Evolutionary conservation across 306 rosid species (phyloP).

Genomic region (Ammopiptanthus mongolicus): DNA sequence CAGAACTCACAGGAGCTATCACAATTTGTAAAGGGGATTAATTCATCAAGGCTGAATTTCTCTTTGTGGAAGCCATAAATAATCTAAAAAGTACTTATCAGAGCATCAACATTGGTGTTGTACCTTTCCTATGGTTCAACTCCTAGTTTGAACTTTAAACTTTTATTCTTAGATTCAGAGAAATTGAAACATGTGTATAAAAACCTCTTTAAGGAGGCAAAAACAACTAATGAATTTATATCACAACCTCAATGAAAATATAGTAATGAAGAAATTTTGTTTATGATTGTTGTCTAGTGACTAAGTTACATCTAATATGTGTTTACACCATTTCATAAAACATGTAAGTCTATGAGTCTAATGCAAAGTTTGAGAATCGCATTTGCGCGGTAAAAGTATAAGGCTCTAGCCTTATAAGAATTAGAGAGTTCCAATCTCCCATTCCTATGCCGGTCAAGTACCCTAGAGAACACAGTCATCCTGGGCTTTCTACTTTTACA

Average conservation of each 20-base stretch:
- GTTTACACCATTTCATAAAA: neutral
- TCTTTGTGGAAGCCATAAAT: neutral
- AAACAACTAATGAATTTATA: neutral
- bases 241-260: neutral
- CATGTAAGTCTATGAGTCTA: neutral
- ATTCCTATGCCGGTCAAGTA: neutral
- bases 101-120: neutral
- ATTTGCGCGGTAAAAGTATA: neutral
- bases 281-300: neutral
- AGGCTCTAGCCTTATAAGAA: neutral
- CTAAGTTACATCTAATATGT: neutral
- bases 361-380: neutral
- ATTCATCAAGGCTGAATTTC: neutral
- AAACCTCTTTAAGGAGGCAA: neutral
- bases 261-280: neutral
- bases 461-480: neutral
- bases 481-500: conserved; percentile 25
- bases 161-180: neutral
- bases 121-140: neutral
- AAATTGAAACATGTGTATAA: neutral
- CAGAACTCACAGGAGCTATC: neutral
- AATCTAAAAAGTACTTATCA: neutral
- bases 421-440: neutral
- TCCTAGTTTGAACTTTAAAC: neutral
- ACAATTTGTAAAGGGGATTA: neutral